Evolutionary conservation across 2,329 filamentous ascomycete species (phyloP).

Genomic region (Verticillium klebahnii): DNA sequence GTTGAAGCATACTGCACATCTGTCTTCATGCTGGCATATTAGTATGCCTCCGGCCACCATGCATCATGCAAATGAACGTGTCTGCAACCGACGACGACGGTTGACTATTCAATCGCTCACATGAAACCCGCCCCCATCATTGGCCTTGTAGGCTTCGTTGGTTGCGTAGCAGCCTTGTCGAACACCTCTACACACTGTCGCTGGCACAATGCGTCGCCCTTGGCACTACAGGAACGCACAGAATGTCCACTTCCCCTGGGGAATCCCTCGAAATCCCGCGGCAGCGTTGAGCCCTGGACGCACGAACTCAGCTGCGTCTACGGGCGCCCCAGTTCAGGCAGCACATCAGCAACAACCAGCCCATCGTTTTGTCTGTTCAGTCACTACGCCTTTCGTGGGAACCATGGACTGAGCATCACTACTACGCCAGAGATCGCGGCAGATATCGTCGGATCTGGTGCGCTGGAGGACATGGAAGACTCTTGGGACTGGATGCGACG

Average conservation of each 20-base stretch:
- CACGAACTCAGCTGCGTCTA: not conserved
- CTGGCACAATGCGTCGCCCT: not conserved
- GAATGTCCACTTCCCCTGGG: not conserved
- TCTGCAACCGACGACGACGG: too few relatives aligned
- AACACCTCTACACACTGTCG: not conserved
- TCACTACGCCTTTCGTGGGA: not conserved
- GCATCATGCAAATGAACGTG: not conserved
- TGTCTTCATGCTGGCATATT: not conserved
- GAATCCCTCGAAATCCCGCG: not conserved
- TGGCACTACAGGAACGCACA: not conserved
- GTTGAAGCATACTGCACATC: not conserved
- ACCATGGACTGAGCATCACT: not conserved
- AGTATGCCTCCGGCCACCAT: not conserved
- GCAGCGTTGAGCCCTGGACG: not conserved
- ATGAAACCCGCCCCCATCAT: not conserved
- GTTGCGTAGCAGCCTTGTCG: not conserved
- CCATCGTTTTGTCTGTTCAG: not conserved
- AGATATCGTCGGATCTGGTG: not conserved
- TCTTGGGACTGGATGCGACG: not conserved
- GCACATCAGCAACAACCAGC: not conserved
- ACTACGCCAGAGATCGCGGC: not conserved
- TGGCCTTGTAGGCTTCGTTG: not conserved
- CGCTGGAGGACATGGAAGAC: not conserved
- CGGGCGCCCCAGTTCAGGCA: not conserved
- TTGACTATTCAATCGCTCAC: not conserved